Percentiles rank a stretch among this genome's conserved stretches.
Conservation (phyloP, 805 yeast genomes). For the Starmerella roubikii region DNA sequence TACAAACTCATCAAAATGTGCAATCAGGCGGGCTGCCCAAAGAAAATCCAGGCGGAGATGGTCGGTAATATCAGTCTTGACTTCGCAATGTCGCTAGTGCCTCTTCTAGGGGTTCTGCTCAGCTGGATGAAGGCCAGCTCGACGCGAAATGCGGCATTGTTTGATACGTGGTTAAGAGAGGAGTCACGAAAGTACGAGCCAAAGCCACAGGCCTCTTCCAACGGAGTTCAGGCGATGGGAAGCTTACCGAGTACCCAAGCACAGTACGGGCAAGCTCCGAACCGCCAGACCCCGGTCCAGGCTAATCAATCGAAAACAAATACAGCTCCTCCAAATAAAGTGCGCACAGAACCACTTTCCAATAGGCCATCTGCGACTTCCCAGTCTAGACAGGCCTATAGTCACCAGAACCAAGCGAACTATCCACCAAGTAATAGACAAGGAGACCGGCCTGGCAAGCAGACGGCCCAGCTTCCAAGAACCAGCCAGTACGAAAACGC, state of each 20-base stretch:
- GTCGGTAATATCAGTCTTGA: slow-evolving; percentile 66
- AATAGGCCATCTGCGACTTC: too few relatives aligned
- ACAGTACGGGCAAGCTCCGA: neutral
- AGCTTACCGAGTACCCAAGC: neutral
- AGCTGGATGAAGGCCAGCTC: slow-evolving; percentile 78
- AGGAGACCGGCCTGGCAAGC: too few relatives aligned
- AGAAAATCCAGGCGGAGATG: slow-evolving; percentile 48
- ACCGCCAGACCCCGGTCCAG: neutral
- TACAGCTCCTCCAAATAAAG: too few relatives aligned
- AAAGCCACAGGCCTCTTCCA: too few relatives aligned
- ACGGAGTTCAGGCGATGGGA: too few relatives aligned
- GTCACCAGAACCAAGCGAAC: too few relatives aligned
- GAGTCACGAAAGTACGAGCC: neutral
- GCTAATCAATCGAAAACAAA: neutral
- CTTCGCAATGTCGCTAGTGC: slow-evolving; percentile 60
- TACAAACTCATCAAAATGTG: slow-evolving; percentile 52
- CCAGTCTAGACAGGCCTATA: too few relatives aligned
- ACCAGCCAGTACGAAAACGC: too few relatives aligned
- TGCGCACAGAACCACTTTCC: too few relatives aligned
- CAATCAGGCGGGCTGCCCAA: slow-evolving; percentile 45
- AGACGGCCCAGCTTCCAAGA: too few relatives aligned
- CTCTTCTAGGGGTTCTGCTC: slow-evolving; percentile 63
- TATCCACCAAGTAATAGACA: too few relatives aligned
- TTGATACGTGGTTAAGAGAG: slow-evolving; percentile 37
- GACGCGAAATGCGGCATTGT: slow-evolving; percentile 74